Base-by-base conservation (phyloP, 129 eudicot genomes). In the carrot (Daucus carota) region DNA sequence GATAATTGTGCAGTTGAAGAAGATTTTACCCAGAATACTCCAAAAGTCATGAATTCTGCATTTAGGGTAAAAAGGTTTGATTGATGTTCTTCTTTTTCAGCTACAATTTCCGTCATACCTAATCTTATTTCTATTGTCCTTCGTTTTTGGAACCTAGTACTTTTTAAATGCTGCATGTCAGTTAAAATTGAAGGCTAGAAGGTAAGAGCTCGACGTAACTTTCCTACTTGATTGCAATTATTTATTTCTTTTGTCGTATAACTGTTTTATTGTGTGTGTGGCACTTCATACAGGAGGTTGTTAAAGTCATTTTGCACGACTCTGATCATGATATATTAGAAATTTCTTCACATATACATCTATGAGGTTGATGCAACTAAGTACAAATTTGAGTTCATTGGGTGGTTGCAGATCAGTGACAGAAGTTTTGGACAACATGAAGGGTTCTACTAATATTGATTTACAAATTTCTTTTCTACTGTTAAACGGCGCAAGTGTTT, bases 381-480 rank as follows among this genome's bases (percentile, higher is more conserved):
- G 28, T 40, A 70, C 46, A 70, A 70, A 70, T 36, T 40, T 41
- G 31, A 70, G 73, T 70, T 70, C 73, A 70, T 70, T n/a, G 73
- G 73, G 15, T 70, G 20, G 26, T 41, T 70, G 73, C 29, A 40
- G 4, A 13, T 69, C 28, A n/a, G 18, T 70, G 73, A 69, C 48
- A 69, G 46, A 20, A 36, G 41, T 33, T 36, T 69, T 36, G 73
- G 73, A 70, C 73, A 40, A 40, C 73, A 70, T n/a, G 7, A 42
- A 70, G 73, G 43, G 17, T 36, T 3, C 46, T n/a, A 3, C 29
- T 70, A 8, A 40, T 9, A 2, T 70, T 22, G 47, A 36, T 9
- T 70, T 10, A 40, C 43, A 20, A 22, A 20, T 3, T 40, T n/a
- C 16, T 38, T 7, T 11, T 2, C 32, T 18, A 38, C 28, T 34